Conservation (phyloP, 768 basidiomycete species). For the Mycena galericulata region DNA sequence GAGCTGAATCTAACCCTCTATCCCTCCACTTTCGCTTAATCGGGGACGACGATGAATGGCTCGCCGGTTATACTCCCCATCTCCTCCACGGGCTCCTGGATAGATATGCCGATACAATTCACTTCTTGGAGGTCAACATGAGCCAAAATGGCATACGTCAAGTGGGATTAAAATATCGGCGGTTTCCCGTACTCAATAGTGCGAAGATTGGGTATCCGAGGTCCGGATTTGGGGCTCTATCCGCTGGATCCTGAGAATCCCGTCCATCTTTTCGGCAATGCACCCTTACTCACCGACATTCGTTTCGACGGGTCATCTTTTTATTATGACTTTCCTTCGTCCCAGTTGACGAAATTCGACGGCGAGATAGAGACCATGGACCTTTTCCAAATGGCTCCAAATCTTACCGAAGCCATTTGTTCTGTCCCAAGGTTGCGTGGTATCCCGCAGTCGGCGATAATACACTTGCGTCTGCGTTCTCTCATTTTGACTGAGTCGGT, state of each 20-base stretch:
- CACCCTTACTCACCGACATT: background rate
- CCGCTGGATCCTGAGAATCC: no score
- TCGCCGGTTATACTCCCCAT: no score
- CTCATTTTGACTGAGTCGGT: background rate
- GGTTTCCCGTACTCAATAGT: conserved; percentile 6
- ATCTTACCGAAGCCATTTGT: background rate
- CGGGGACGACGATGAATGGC: no score
- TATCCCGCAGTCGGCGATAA: background rate
- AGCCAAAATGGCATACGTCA: no score
- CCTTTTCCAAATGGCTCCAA: background rate
- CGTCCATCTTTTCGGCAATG: no score
- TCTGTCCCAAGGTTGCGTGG: background rate
- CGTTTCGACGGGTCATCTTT: background rate
- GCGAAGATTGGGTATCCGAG: background rate
- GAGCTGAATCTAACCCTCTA: no score
- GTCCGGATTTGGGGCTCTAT: background rate
- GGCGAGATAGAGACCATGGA: background rate
- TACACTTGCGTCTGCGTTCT: background rate
- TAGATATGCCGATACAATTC: no score
- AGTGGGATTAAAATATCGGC: no score
- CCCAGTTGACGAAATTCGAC: conserved; percentile 3
- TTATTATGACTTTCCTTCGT: background rate
- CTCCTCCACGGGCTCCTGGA: no score
- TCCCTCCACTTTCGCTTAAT: no score
- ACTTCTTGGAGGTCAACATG: no score